phyloP scores from a whole-genome alignment of 2,329 filamentous ascomycete species.

The Ascochyta lentis region DNA sequence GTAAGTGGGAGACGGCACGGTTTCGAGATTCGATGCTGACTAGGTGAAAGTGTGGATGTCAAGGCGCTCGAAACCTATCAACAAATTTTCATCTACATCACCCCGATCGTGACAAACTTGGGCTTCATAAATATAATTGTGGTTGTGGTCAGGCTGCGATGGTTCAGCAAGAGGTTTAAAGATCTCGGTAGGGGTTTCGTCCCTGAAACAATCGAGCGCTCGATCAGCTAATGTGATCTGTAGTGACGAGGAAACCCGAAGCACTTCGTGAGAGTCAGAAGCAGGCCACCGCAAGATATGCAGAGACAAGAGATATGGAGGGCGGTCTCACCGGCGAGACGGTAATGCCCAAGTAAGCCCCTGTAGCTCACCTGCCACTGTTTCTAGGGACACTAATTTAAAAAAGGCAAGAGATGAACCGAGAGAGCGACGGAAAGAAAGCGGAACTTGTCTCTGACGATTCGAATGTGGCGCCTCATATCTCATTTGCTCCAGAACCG shows the following conservation, averaged over 20 bases:
- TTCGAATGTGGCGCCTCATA: too few relatives aligned
- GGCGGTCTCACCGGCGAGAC: slow-evolving; percentile 14
- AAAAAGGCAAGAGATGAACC: too few relatives aligned
- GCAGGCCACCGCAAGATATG: neutral
- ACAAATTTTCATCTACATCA: slow-evolving; percentile 60
- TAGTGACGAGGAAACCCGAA: too few relatives aligned
- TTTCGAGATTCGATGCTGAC: neutral
- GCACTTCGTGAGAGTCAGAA: neutral
- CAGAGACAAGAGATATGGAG: slow-evolving; percentile 8
- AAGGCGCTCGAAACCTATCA: slow-evolving; percentile 59
- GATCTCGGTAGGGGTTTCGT: slow-evolving; percentile 31
- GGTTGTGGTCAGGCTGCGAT: slow-evolving; percentile 56
- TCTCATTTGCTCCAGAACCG: too few relatives aligned
- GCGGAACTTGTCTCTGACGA: too few relatives aligned
- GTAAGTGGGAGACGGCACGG: slow-evolving; percentile 33
- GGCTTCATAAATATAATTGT: slow-evolving; percentile 60
- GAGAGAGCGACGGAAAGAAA: too few relatives aligned
- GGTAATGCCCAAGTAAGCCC: neutral
- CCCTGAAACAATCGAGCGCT: too few relatives aligned
- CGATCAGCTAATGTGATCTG: too few relatives aligned
- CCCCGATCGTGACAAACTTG: slow-evolving; percentile 58
- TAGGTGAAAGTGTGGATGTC: slow-evolving; percentile 54
- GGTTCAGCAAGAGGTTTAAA: slow-evolving; percentile 58
- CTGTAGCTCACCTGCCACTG: too few relatives aligned
- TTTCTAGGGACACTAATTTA: too few relatives aligned